Evolutionary conservation across 306 rosid species (phyloP), one percentile per base, ranked within the genome.

Genomic region (Ammopiptanthus mongolicus): DNA sequence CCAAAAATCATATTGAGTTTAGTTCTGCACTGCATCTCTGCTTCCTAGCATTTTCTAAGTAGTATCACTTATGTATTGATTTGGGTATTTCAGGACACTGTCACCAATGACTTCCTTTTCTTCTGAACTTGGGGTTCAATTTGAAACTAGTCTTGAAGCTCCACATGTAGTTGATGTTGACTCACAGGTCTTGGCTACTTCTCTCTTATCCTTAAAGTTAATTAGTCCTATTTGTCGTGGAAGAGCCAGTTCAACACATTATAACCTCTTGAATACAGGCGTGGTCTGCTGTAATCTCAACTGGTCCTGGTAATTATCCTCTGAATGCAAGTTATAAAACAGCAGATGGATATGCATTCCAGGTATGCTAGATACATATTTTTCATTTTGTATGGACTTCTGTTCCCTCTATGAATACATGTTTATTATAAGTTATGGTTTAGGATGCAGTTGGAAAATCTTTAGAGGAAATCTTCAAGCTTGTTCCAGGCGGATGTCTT

Each of bases 391-490:
- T 44, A 41, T 77, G 46, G 48, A 69, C 10, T 55, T 34, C 58
- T 76, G 25, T 77, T 14, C 58, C 23, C 18, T 69, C 23, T 58
- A 15, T 55, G 56, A 65, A 59, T 80, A 68, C 69, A 42, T 28
- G 58, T 37, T 73, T 71, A 72, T 81, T 71, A 8, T 65, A 58
- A 68, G 29, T 64, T 66, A 52, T 72, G 78, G 50, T 83, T 71
- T 83, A 91, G 98, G 98, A 94, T 85, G 93, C 87, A 67, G 87
- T 94, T 18, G 98, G 98, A 67, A 91, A 82, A 77, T 91, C 98
- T 34, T 87, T 94, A 42, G 98, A 91, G 84, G 97, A 88, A 81
- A 89, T 94, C 55, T 94, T 94, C 86, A 87, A 82, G 48, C 59
- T 80, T 80, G 94, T 88, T 80, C 91, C 96, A 0, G 96, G 96